phyloP scores from a whole-genome alignment of 2,329 filamentous ascomycete species.

The Fusarium kyushuense region DNA sequence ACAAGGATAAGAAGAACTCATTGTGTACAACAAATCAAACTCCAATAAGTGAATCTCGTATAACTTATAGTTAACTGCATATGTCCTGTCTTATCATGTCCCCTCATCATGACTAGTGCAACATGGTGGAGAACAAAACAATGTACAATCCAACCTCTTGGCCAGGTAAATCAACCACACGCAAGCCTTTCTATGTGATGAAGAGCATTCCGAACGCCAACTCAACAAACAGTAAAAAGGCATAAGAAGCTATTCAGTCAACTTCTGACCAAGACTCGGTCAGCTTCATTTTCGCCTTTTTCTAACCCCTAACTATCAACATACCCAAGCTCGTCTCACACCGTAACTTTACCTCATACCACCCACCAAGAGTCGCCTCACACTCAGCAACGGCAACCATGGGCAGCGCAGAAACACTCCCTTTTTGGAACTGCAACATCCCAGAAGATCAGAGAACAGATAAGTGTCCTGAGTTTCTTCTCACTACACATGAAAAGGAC shows the following conservation, averaged over 20 bases:
- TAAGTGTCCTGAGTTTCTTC: conserved; percentile 79
- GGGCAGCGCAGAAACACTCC: conserved; percentile 55
- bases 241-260: background rate
- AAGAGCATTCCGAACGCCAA: background rate
- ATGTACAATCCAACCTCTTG: background rate
- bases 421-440: conserved; percentile 89
- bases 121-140: conserved; percentile 22
- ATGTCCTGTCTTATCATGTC: background rate
- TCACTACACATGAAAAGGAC: conserved; percentile 74
- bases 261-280: background rate
- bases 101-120: conserved; percentile 6
- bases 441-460: conserved; percentile 69
- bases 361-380: background rate
- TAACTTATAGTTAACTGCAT: background rate
- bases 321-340: conserved; percentile 17
- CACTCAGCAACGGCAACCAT: conserved; percentile 45
- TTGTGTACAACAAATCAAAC: background rate
- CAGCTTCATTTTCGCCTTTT: background rate
- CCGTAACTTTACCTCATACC: conserved; percentile 23
- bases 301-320: background rate
- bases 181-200: background rate
- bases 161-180: background rate
- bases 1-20: background rate
- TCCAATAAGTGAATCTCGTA: background rate
- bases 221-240: background rate